These are phyloP conservation scores for Monilinia fructicola DNA, from an alignment of 2,329 filamentous ascomycete genomes.

Conservation along the genomic window DNA sequence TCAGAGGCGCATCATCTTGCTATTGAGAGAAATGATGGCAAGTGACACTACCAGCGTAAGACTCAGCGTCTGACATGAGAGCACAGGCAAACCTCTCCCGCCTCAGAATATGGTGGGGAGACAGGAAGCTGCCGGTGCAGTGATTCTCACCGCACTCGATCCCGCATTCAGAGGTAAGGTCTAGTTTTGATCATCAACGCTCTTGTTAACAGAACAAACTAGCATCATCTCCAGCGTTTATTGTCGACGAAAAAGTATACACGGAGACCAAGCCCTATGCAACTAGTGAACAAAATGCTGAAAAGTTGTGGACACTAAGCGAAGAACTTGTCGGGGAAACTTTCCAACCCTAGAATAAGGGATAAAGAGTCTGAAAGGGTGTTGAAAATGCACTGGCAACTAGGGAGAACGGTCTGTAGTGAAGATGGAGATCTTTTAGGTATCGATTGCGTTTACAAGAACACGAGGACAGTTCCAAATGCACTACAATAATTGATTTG, in stretches of 20 bases:
- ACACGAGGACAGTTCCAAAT: neutral
- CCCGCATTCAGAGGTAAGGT: neutral
- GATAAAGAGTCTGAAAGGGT: neutral
- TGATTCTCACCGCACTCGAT: neutral
- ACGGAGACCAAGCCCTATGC: neutral
- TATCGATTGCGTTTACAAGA: neutral
- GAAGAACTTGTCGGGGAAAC: neutral
- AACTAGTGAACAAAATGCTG: neutral
- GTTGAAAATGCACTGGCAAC: neutral
- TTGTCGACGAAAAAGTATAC: neutral
- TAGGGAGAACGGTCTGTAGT: neutral
- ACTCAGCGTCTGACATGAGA: neutral
- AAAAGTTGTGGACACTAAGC: neutral
- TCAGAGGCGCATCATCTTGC: neutral
- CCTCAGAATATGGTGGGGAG: neutral
- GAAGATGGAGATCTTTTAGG: neutral
- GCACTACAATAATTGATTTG: constrained; percentile 5
- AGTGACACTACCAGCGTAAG: neutral
- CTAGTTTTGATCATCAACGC: neutral
- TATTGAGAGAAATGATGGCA: neutral
- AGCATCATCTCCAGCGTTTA: neutral
- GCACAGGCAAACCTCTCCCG: neutral
- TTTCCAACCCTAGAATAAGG: neutral
- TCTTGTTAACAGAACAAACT: neutral
- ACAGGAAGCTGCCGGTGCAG: neutral